These are phyloP conservation scores for Cystobasidium tubakii DNA, from an alignment of 768 basidiomycete genomes.

Conservation along the genomic window DNA sequence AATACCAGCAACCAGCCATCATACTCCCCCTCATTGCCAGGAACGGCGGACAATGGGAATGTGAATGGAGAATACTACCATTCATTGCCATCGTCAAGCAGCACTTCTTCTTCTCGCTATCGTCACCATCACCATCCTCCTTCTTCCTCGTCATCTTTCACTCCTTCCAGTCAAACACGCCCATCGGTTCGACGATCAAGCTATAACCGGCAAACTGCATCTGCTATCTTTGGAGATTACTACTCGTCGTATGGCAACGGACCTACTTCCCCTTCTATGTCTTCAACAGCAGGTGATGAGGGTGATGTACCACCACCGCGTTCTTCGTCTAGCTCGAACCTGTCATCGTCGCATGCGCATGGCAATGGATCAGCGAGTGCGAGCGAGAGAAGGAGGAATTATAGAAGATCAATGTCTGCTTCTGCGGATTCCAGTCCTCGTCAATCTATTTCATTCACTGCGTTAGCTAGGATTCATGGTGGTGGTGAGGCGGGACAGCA, in stretches of 20 bases:
- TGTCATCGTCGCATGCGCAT: background rate
- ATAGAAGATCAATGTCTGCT: slow-evolving; percentile 11
- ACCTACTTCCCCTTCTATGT: background rate
- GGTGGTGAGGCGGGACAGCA: background rate
- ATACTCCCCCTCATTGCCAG: background rate
- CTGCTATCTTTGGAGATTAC: slow-evolving; percentile 15
- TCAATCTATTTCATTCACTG: background rate
- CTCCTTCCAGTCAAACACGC: background rate
- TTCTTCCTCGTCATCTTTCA: background rate
- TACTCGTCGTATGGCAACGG: background rate
- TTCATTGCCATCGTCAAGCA: slow-evolving; percentile 3
- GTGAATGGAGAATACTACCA: slow-evolving; percentile 7
- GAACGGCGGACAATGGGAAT: background rate
- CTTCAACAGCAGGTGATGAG: slow-evolving; percentile 5
- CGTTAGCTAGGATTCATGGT: background rate
- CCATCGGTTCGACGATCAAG: slow-evolving; percentile 1
- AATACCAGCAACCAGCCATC: background rate
- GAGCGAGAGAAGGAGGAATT: background rate
- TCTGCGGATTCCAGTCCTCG: slow-evolving; percentile 10
- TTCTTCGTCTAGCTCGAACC: background rate
- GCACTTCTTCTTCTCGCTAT: background rate
- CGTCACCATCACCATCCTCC: background rate
- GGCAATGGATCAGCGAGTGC: background rate
- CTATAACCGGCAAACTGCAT: slow-evolving; percentile 1
- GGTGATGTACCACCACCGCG: slow-evolving; percentile 32